Base-by-base conservation (phyloP, 495 filamentous ascomycete genomes). In the Hypomontagnella submonticulosa region DNA sequence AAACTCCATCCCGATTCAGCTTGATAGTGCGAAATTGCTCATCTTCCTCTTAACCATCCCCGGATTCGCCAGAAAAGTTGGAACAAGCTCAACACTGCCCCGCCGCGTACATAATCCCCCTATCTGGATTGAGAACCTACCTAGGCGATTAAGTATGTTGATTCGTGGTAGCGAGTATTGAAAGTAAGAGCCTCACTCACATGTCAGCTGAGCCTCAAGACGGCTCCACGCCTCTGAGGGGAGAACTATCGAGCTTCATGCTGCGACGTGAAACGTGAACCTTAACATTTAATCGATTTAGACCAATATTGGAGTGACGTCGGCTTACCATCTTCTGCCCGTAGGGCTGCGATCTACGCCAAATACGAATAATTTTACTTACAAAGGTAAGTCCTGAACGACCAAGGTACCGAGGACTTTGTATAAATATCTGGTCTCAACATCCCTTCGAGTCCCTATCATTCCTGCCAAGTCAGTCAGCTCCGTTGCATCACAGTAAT, bases 11-110 rank as follows among this genome's bases (percentile, higher is more conserved):
- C 59, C 12, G 15, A 62, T 62, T 41, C 47, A 38, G 57, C 27
- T 23, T 51, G 46, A 61, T 61, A 36, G 37, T 52, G 57, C 57
- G 57, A 61, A 61, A 52, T 61, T 61, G 40, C 57, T 11, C 4
- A 4, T 36, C n/a, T 9, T 8, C 16, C 37, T 30, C 38, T 38
- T 12, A 27, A 12, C 27, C 10, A 32, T 38, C 44, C 44, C 40
- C 54, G n/a, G 23, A 42, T 34, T 61, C 18, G 27, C 15, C 15
- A 27, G 27, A 23, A n/a, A 36, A 13, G 13, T 46, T 15, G 16
- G 36, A 46, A 43, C 13, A 42, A 16, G 30, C 34, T 15, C 42
- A 48, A 42, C 42, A 48, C 43, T 27, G 43, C 55, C 55, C 43
- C 55, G 11, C 12, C 10, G 32, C 12, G 11, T 23, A 19, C 40